Conservation (phyloP, 108 stramenopile genomes). For the Cyclotella sp. region DNA sequence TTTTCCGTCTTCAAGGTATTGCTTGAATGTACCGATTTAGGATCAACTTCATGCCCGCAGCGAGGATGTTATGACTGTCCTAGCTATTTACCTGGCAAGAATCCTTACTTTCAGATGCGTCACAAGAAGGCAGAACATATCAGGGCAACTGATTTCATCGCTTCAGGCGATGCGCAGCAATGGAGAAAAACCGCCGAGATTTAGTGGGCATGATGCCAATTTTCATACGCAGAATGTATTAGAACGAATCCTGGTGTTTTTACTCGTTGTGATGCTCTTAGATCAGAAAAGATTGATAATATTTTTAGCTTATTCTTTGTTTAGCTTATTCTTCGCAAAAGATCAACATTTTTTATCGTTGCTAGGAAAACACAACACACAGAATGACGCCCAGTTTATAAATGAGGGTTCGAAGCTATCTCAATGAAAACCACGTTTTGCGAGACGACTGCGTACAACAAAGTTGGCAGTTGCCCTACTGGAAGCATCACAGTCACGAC, state of each 20-base stretch:
- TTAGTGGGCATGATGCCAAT: not conserved
- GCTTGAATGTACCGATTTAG: not conserved
- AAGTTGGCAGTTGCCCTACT: conserved; percentile 35
- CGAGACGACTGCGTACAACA: conserved; percentile 41
- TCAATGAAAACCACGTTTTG: conserved; percentile 40
- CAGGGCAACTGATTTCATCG: conserved; percentile 69
- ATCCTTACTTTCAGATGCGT: conserved; percentile 70
- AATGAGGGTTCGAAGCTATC: too few species aligned
- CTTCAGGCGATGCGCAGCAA: conserved; percentile 65
- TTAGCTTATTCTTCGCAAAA: too few species aligned
- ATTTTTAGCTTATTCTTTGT: too few species aligned
- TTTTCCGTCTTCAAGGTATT: not conserved
- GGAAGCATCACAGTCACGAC: conserved; percentile 80
- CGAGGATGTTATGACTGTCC: conserved; percentile 87
- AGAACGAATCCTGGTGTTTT: too few species aligned
- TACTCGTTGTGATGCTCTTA: too few species aligned
- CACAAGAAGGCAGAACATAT: conserved; percentile 59
- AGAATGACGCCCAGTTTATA: too few species aligned
- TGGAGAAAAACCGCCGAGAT: conserved; percentile 24
- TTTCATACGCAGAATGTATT: too few species aligned
- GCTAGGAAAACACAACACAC: too few species aligned
- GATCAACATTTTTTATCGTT: too few species aligned
- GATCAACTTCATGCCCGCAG: conserved; percentile 67
- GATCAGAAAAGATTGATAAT: too few species aligned
- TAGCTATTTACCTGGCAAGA: conserved; percentile 64